These are phyloP conservation scores for Coemansia sp. DNA, from an alignment of 192 early-diverging fungal genomes.

Conservation along the genomic window DNA sequence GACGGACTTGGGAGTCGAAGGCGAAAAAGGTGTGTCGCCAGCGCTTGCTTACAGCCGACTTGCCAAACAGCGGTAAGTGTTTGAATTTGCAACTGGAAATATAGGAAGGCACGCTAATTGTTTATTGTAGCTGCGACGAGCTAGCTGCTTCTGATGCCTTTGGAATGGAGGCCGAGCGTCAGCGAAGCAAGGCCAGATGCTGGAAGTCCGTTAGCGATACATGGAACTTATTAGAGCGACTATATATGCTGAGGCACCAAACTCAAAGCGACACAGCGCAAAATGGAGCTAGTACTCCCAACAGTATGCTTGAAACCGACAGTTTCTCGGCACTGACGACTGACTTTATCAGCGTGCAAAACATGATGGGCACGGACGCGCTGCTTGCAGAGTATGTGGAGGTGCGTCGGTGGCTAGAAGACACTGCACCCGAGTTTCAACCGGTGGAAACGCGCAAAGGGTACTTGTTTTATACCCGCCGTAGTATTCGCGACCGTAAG, in stretches of 20 bases:
- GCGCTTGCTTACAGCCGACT: constrained; percentile 23
- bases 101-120: not conserved
- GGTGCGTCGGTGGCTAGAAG: constrained; percentile 53
- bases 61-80: constrained; percentile 39
- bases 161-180: not conserved
- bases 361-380: constrained; percentile 24
- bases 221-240: constrained; percentile 47
- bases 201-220: constrained; percentile 49
- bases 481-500: constrained; percentile 27
- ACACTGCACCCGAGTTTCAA: constrained; percentile 40
- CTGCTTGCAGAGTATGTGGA: constrained; percentile 39
- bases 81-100: constrained; percentile 1
- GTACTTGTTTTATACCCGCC: constrained; percentile 52
- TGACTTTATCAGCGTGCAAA: constrained; percentile 37
- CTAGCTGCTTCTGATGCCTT: not conserved
- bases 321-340: constrained; percentile 7
- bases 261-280: not conserved
- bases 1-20: not conserved
- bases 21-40: constrained; percentile 6
- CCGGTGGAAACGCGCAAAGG: constrained; percentile 54
- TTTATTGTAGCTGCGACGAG: not conserved
- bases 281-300: no score
- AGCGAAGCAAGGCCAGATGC: constrained; percentile 7
- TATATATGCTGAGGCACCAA: constrained; percentile 34
- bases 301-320: not conserved